Percentiles rank a stretch among this genome's conserved stretches.
phyloP scores from a whole-genome alignment of 2,329 filamentous ascomycete genomes.

The Aspergillus hortae region DNA sequence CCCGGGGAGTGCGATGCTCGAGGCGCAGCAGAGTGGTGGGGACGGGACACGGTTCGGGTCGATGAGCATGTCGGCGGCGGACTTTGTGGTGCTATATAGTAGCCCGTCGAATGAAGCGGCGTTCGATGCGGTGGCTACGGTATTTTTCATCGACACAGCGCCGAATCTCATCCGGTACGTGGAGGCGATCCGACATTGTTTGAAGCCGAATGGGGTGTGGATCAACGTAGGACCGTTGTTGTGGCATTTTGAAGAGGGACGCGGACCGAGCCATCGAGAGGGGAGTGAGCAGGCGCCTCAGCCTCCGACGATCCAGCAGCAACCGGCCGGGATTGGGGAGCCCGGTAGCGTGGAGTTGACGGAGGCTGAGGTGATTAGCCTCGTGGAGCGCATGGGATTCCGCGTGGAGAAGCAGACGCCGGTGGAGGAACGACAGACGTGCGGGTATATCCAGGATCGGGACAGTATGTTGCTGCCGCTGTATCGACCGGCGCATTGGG shows the following conservation, averaged over 20 bases:
- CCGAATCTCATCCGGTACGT: conserved; percentile 90
- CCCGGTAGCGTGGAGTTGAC: conserved; percentile 87
- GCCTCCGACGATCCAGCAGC: conserved; percentile 1
- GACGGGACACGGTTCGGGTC: conserved; percentile 49
- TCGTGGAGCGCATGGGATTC: conserved; percentile 76
- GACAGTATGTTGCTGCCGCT: conserved; percentile 81
- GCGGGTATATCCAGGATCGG: conserved; percentile 81
- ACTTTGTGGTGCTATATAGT: conserved; percentile 85
- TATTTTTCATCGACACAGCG: conserved; percentile 97
- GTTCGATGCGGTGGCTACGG: conserved; percentile 81
- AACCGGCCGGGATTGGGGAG: conserved; percentile 68
- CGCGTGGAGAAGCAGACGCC: conserved; percentile 61
- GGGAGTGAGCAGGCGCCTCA: conserved; percentile 9
- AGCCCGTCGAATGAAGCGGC: conserved; percentile 56
- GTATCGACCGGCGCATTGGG: conserved; percentile 80
- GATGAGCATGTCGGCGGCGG: conserved; percentile 91
- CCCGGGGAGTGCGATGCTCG: conserved; percentile 56
- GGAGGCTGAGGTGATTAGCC: conserved; percentile 77
- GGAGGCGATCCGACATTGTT: conserved; percentile 73
- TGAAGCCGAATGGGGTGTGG: conserved; percentile 74
- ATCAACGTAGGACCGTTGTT: conserved; percentile 87
- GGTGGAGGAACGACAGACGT: conserved; percentile 52
- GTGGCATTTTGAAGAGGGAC: conserved; percentile 84
- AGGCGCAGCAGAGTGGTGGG: conserved; percentile 19
- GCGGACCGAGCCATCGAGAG: conserved; percentile 19